Evolutionary conservation across 2,329 filamentous ascomycete genomes (phyloP).

Genomic region (Aspergillus amoenus): DNA sequence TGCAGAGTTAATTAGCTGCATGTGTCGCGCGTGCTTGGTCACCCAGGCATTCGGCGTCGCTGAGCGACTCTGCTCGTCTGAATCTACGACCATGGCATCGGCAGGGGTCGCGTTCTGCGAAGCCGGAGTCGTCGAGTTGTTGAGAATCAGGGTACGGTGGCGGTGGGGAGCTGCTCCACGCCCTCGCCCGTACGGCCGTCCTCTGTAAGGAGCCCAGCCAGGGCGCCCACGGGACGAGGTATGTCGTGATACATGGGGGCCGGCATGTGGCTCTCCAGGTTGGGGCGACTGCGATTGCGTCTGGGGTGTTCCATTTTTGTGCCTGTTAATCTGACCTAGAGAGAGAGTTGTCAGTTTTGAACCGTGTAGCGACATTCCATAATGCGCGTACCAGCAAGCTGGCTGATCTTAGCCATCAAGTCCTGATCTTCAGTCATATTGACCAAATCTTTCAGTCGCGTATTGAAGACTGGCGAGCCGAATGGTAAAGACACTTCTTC

Average conservation of each 20-base stretch:
- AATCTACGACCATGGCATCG: slow-evolving; percentile 26
- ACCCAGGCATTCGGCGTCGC: slow-evolving; percentile 58
- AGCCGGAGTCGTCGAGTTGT: slow-evolving; percentile 40
- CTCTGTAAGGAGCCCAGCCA: slow-evolving; percentile 46
- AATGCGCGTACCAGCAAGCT: slow-evolving; percentile 52
- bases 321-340: slow-evolving; percentile 74
- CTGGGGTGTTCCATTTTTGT: slow-evolving; percentile 60
- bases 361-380: slow-evolving; percentile 24
- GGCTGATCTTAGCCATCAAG: slow-evolving; percentile 56
- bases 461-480: background rate
- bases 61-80: slow-evolving; percentile 29
- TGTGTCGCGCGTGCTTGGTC: slow-evolving; percentile 70
- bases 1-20: slow-evolving; percentile 78
- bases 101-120: slow-evolving; percentile 24
- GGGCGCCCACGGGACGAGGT: slow-evolving; percentile 29
- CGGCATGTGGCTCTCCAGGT: slow-evolving; percentile 21
- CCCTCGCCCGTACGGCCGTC: slow-evolving; percentile 40
- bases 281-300: slow-evolving; percentile 20
- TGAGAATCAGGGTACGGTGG: slow-evolving; percentile 66
- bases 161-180: slow-evolving; percentile 45
- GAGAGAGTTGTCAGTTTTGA: slow-evolving; percentile 10
- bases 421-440: slow-evolving; percentile 57
- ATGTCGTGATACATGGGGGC: slow-evolving; percentile 30
- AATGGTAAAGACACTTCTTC: background rate
- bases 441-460: slow-evolving; percentile 6